Base-by-base conservation (phyloP, 257 asterid species). In the Gentiana straminea region DNA sequence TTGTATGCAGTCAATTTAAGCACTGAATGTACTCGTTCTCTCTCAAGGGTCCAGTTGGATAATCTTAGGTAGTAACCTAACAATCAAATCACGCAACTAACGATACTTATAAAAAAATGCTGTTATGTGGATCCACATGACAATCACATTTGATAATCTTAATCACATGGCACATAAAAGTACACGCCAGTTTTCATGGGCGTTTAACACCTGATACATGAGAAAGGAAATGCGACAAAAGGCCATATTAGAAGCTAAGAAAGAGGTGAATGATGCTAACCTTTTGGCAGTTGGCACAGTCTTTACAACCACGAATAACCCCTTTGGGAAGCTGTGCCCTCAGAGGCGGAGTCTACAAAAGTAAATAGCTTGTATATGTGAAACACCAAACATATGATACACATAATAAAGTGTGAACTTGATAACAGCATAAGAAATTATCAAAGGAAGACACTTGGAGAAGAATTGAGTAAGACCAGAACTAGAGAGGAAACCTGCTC, bases 301-400 rank as follows among this genome's bases (percentile, higher is more conserved):
- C 71, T 74, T 81, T 81, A 70, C 98, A 86, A 55, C 98, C 98
- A 64, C 95, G 94, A 69, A 77, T 63, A 61, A 82, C 86, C 67
- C 96, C 96, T 79, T 81, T 84, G 1, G 95, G 87, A 51, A 90
- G 95, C 63, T 52, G 75, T 44, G 58, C 54, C 63, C 73, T 72
- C 50, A 49, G 49, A 69, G 63, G 63, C 13, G 41, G 46, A 50
- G 60, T 73, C 97, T 85, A 84, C 64, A 73, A 53, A 60, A 13
- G 36, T 39, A 55, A 34, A 58, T 13, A 58, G 33, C 44, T 44
- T 33, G 24, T 24, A 24, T 0, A 58, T 58, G 32, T 44, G 53
- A 58, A 47, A 45, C 9, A 8, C 39, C 51, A 41, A 32, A 1
- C 3, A 4, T 32, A 41, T 3, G 33, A 33, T 37, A 13, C 8